Conservation (phyloP, 129 eudicot species). For the Escallonia rubra region DNA sequence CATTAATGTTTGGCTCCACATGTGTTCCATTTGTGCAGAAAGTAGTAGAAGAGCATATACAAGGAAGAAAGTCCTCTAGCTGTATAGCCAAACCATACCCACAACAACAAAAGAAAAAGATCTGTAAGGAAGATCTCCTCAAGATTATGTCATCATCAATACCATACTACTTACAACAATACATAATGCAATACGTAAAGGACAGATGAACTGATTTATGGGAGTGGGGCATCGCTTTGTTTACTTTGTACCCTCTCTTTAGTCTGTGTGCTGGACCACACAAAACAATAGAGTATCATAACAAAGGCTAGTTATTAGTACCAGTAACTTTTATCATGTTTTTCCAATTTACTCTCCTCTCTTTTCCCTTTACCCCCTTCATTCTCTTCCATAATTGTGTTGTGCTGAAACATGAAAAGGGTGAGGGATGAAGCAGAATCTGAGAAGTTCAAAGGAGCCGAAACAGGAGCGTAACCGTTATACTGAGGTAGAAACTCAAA, state of each 20-base stretch:
- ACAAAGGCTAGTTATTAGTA: constrained; percentile 28
- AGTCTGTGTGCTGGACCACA: constrained; percentile 75
- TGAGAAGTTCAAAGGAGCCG: not conserved
- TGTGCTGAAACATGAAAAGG: not conserved
- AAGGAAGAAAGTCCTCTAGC: constrained; percentile 29
- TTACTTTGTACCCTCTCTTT: constrained; percentile 68
- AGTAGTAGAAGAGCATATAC: constrained; percentile 39
- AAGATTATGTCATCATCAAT: constrained; percentile 60
- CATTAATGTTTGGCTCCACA: constrained; percentile 7
- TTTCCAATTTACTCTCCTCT: not conserved
- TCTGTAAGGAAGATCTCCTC: constrained; percentile 48
- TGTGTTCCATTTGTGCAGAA: constrained; percentile 41
- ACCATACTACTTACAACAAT: constrained; percentile 76
- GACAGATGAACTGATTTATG: constrained; percentile 80
- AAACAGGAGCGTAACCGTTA: not conserved
- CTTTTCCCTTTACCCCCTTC: not conserved
- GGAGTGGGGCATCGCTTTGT: constrained; percentile 63
- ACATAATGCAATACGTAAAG: constrained; percentile 60
- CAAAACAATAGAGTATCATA: constrained; percentile 36
- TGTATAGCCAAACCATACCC: constrained; percentile 46
- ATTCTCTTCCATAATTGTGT: constrained; percentile 3
- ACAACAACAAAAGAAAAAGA: constrained; percentile 22
- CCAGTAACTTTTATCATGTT: constrained; percentile 13
- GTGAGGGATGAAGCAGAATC: constrained; percentile 15
- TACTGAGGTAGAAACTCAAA: constrained; percentile 5